Base-by-base conservation (phyloP, 2,329 filamentous ascomycete genomes). In the Exophiala spinifera region DNA sequence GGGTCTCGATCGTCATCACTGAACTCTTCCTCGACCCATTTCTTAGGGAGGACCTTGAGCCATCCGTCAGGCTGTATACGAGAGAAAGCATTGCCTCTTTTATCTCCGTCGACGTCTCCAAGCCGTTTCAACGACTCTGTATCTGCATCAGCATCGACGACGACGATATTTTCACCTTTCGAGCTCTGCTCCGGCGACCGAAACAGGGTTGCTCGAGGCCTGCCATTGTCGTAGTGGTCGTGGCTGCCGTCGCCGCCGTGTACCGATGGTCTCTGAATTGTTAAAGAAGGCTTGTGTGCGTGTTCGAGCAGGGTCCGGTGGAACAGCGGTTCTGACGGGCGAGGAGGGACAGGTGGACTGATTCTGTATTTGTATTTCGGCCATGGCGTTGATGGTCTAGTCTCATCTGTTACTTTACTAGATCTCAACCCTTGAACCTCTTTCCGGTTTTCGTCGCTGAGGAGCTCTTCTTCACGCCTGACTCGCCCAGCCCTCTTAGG, bases 1-100 rank as follows among this genome's bases (percentile, higher is more conserved):
- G 23, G 23, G 23, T 5, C 17, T 39, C 36, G 36, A 39, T n/a
- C 45, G 21, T 52, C 47, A 11, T 47, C 31, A 31, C 51, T 56
- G 45, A 54, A 49, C 37, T 52, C 50, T 20, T 60, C 51, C 33
- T 57, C 57, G 19, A 57, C 36, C 54, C 57, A 57, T 19, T 60
- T 23, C 23, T 55, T 60, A 4, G 51, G 57, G 10, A 55, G 37
- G 14, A 57, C 46, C 15, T 53, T 53, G 31, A 36, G 19, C 57
- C 57, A 60, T 1, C 57, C 57, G 8, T 51, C 51, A 3, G 51
- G 44, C 23, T 60, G 23, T 23, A 55, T 50, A 14, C 57, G 43
- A 10, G 20, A 36, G 39, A 57, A 57, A 10, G 44, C 48, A 6
- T 25, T n/a, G n/a, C 43, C 17, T 17, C 36, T 39, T 34, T 57